phyloP scores from a whole-genome alignment of 495 filamentous ascomycete genomes.

The Massariosphaeria phaeospora region DNA sequence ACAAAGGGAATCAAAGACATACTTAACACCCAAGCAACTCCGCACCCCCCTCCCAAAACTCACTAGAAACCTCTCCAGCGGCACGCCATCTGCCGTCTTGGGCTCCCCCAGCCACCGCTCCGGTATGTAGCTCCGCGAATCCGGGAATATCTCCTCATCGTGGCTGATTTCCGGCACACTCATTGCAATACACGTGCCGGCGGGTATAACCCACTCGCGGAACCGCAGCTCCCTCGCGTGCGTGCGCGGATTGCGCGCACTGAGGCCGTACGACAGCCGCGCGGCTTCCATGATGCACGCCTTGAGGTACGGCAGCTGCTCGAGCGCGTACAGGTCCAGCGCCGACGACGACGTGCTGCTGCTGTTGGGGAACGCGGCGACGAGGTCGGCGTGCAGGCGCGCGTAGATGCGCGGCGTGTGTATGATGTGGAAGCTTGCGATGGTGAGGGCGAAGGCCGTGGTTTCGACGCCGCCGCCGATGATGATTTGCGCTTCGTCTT shows the following conservation, averaged over 20 bases:
- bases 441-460: slow-evolving; percentile 34
- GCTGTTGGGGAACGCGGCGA: slow-evolving; percentile 19
- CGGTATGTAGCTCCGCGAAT: slow-evolving; percentile 10
- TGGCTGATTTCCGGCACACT: slow-evolving; percentile 16
- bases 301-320: slow-evolving; percentile 37
- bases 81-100: slow-evolving; percentile 14
- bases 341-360: too few species aligned
- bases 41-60: slow-evolving; percentile 30
- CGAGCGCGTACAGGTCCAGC: slow-evolving; percentile 36
- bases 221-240: neutral
- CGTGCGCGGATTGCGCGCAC: slow-evolving; percentile 20
- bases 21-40: slow-evolving; percentile 30
- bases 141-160: slow-evolving; percentile 27
- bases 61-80: slow-evolving; percentile 26
- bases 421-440: slow-evolving; percentile 37
- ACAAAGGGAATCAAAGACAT: neutral
- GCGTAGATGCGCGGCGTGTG: slow-evolving; percentile 26
- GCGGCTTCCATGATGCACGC: slow-evolving; percentile 26
- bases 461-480: slow-evolving; percentile 42
- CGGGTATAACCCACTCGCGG: slow-evolving; percentile 18
- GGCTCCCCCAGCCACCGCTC: slow-evolving; percentile 30
- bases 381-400: slow-evolving; percentile 18
- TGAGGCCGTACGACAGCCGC: slow-evolving; percentile 12
- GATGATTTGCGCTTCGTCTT: slow-evolving; percentile 37
- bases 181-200: slow-evolving; percentile 20